These are phyloP conservation scores for Cytospora schulzeri DNA, from an alignment of 2,329 filamentous ascomycete species.

Conservation along the genomic window DNA sequence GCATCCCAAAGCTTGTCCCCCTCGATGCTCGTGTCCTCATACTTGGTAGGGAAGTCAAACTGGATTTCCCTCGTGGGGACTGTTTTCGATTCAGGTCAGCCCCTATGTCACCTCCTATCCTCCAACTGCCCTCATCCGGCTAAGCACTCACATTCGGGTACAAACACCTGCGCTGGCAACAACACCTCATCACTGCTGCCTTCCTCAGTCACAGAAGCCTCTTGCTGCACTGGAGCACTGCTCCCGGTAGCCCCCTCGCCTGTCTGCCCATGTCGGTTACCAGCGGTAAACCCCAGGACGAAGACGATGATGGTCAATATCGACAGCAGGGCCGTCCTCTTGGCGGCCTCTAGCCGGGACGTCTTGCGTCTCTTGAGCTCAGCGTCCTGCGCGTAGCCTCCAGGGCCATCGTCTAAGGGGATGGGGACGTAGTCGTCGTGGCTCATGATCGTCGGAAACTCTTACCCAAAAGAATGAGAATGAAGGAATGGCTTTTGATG, in stretches of 20 bases:
- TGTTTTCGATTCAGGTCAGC: constrained; percentile 7
- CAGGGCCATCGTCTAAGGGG: constrained; percentile 5
- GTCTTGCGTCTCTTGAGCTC: neutral
- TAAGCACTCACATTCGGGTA: constrained; percentile 20
- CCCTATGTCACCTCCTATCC: neutral
- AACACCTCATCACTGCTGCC: neutral
- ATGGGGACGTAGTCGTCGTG: constrained; percentile 14
- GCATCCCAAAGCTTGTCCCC: constrained; percentile 26
- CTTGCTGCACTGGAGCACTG: neutral
- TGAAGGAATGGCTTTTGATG: neutral
- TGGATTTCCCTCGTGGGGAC: constrained; percentile 20
- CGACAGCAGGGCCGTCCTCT: neutral
- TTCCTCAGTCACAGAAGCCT: neutral
- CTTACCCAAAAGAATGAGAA: neutral
- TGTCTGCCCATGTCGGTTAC: constrained; percentile 12
- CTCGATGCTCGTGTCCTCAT: constrained; percentile 23
- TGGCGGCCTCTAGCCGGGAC: constrained; percentile 8
- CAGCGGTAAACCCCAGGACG: constrained; percentile 18
- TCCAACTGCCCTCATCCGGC: neutral
- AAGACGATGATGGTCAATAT: constrained; percentile 7
- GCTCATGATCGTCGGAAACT: constrained; percentile 1
- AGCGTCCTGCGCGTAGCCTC: constrained; percentile 8
- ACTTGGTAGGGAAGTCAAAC: constrained; percentile 25
- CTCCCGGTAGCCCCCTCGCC: neutral
- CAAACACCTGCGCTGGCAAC: constrained; percentile 16